Base-by-base conservation (phyloP, 176 grass and related monocot species). In the Avena sativa region DNA sequence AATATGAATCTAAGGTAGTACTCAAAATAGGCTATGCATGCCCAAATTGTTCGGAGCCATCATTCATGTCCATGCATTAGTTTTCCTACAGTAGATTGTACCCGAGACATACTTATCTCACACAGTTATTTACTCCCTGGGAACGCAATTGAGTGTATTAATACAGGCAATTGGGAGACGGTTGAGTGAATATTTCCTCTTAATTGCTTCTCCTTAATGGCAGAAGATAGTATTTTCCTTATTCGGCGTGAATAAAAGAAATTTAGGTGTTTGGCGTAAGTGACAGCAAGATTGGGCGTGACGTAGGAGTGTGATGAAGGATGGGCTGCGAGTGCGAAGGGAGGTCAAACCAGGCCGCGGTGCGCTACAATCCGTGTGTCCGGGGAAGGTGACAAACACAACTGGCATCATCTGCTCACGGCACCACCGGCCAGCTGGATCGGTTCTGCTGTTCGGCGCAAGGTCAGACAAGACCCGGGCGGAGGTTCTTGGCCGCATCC, bases 311-410 rank as follows among this genome's bases (percentile, higher is more conserved):
- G 52, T 15, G 15, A 55, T 16, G 13, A 15, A 55, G 3, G 12
- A 13, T 16, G 52, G 52, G 15, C 15, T 55, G 53, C 8, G 25
- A 53, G 21, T 55, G 53, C 8, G 25, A 53, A 38, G 5, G 71
- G 44, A 43, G 8, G 57, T 85, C 75, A 74, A 73, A 65, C 16
- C 30, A 64, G 81, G 66, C n/a, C 66, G 7, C 52, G 87, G 28
- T 36, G 79, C 71, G 36, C 65, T 53, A 62, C 16, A 8, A 34
- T 43, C 73, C 17, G 50, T 11, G 10, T n/a, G 61, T 8, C 52
- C 7, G 3, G 44, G 57, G 19, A 69, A 64, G 34, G 47, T 75
- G 68, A 23, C 67, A 67, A 46, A 46, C 48, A 4, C 52, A 47
- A 57, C 57, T 16, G 68, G 12, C 80, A 11, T 40, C 75, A 69